Base-by-base conservation (phyloP, 2,329 filamentous ascomycete species). In the Xylariaceae sp. region DNA sequence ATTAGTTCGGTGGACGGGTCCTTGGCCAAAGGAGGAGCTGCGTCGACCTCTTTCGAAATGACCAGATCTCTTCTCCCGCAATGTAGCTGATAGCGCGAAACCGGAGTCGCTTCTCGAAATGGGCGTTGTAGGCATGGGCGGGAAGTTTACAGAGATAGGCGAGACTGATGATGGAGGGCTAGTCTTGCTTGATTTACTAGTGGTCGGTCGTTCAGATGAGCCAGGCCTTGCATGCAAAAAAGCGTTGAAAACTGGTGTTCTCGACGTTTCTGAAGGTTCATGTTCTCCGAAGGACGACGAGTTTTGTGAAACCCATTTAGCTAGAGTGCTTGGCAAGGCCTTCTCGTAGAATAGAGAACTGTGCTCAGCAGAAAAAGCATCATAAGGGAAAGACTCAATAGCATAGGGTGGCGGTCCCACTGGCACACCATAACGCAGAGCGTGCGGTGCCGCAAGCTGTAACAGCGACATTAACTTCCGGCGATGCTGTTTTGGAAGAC, bases 1-100 rank as follows among this genome's bases (percentile, higher is more conserved):
- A 70, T 85, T 90, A 4, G 89, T 88, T 42, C 89, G 81, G 63
- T 90, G 84, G 19, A 88, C 74, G 0, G 87, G 85, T 40, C 82
- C 71, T 86, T 87, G 64, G 91, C 90, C 69, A 73, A 96, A 96
- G 1, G 93, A 96, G n/a, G 93, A 96, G 76, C 93, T 97, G 63
- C 93, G 86, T 57, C 93, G 85, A n/a, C 89, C 89, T 62, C 82
- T 77, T 60, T 75, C 54, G 65, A 98, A 96, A 71, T 97, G 91
- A 1, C 90, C 93, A 2, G 95, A 98, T 49, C 93, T 86, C 78
- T 98, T 99, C 75, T 98, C 95, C 29, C 92, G 87, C 54, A 99
- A 79, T 3, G 91, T 96, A 18, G 90, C 86, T 60, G 93, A 88
- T 53, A 96, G 79, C 37, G 91, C 90, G 73, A 95, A 96, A 1